Evolutionary conservation across 495 filamentous ascomycete genomes (phyloP).

Genomic region (Glonium stellatum): DNA sequence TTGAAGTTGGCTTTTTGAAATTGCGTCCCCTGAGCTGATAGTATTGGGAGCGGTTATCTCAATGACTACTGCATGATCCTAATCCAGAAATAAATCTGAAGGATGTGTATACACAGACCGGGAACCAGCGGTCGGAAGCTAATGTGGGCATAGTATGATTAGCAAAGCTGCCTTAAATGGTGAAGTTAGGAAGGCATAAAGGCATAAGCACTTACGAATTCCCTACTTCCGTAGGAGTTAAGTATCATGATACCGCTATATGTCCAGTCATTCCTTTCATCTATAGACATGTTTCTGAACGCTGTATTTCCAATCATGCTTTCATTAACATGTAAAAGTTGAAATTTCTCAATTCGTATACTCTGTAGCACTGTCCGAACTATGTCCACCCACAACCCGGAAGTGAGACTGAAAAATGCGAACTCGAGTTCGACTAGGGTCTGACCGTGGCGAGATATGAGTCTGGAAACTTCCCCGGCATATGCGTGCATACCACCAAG

Average conservation of each 20-base stretch:
- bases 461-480: constrained; percentile 5
- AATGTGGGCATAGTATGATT: background rate
- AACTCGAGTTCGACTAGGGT: constrained; percentile 11
- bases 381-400: constrained; percentile 14
- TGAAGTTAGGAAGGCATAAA: background rate
- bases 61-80: too few relatives aligned
- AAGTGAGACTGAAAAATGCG: constrained; percentile 7
- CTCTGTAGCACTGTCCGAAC: constrained; percentile 10
- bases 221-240: constrained; percentile 1
- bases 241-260: constrained; percentile 10
- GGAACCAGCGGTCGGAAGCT: background rate
- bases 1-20: too few relatives aligned
- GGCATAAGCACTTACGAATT: constrained; percentile 10
- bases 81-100: too few relatives aligned
- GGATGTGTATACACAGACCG: background rate
- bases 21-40: too few relatives aligned
- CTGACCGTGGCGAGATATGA: constrained; percentile 12
- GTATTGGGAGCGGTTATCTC: too few relatives aligned
- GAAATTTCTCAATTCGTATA: constrained; percentile 6
- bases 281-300: background rate
- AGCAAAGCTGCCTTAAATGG: background rate
- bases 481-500: constrained; percentile 10
- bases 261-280: constrained; percentile 4
- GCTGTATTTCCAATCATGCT: background rate
- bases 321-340: constrained; percentile 11